These are phyloP conservation scores for Sechiopsis laciniata DNA, from an alignment of 306 rosid species.

Conservation along the genomic window DNA sequence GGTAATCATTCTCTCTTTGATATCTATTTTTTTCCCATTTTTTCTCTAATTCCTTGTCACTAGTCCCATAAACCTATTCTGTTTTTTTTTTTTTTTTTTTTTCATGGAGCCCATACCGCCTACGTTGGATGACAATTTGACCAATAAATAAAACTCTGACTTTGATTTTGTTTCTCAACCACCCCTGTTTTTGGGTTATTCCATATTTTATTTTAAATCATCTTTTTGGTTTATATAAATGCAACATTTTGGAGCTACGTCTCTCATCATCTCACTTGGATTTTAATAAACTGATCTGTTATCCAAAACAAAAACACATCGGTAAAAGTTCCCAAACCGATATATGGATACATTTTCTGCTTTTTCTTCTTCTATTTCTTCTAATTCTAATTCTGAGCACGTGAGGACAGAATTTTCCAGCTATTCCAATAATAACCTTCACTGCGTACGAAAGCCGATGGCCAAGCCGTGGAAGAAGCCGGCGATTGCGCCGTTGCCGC, in stretches of 20 bases:
- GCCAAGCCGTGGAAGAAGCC: conserved; percentile 61
- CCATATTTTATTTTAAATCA: background rate
- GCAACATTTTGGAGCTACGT: background rate
- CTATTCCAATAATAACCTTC: conserved; percentile 27
- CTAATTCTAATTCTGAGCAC: background rate
- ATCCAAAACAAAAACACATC: background rate
- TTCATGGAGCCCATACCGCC: too few relatives aligned
- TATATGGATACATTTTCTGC: conserved; percentile 9
- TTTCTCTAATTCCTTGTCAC: too few relatives aligned
- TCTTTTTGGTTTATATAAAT: background rate
- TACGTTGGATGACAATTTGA: too few relatives aligned
- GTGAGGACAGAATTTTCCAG: background rate
- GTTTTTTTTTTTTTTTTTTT: too few relatives aligned
- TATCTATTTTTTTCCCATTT: too few relatives aligned
- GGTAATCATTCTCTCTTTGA: too few relatives aligned
- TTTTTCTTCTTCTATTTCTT: background rate
- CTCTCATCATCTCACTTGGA: background rate
- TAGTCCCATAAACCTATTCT: too few relatives aligned
- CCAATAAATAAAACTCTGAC: background rate
- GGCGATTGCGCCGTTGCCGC: conserved; percentile 47
- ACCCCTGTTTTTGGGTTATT: background rate
- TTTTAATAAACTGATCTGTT: background rate
- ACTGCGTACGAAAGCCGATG: conserved; percentile 38
- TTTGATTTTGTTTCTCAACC: background rate
- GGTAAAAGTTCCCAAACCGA: background rate